phyloP scores from a whole-genome alignment of 1,284 basidiomycete species.

The Cutaneotrichosporon sp. region DNA sequence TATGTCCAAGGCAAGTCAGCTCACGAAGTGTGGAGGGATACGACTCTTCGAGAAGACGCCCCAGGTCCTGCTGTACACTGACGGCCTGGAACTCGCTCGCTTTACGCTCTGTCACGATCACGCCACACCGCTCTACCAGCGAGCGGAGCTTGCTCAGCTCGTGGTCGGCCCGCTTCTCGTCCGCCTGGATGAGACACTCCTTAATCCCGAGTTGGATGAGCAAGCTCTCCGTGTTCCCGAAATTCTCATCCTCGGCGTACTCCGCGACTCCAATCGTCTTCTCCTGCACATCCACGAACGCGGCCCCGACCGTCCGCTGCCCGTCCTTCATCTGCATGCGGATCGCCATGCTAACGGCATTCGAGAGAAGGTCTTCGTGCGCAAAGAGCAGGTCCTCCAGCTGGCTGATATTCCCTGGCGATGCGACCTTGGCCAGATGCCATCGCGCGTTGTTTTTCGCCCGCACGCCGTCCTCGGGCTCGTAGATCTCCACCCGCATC shows the following conservation, averaged over 20 bases:
- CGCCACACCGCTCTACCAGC: conserved; percentile 81
- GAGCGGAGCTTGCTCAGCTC: conserved; percentile 79
- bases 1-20: conserved; percentile 34
- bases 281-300: conserved; percentile 55
- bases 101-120: conserved; percentile 84
- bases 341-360: conserved; percentile 88
- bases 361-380: conserved; percentile 72
- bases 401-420: conserved; percentile 86
- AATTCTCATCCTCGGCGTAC: conserved; percentile 91
- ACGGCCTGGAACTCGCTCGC: conserved; percentile 76
- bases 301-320: conserved; percentile 53
- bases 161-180: conserved; percentile 60
- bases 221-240: conserved; percentile 92
- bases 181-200: conserved; percentile 65
- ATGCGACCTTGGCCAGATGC: conserved; percentile 73
- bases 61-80: conserved; percentile 78
- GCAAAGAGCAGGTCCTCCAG: conserved; percentile 91
- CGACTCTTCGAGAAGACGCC: conserved; percentile 62
- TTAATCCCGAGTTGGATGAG: conserved; percentile 96
- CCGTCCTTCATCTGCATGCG: conserved; percentile 63
- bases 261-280: conserved; percentile 64
- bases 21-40: conserved; percentile 52
- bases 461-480: conserved; percentile 61
- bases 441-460: conserved; percentile 64
- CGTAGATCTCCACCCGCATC: conserved; percentile 90